Evolutionary conservation across 177 flowering plant genomes (phyloP).

Genomic region (Vitis hybrid): DNA sequence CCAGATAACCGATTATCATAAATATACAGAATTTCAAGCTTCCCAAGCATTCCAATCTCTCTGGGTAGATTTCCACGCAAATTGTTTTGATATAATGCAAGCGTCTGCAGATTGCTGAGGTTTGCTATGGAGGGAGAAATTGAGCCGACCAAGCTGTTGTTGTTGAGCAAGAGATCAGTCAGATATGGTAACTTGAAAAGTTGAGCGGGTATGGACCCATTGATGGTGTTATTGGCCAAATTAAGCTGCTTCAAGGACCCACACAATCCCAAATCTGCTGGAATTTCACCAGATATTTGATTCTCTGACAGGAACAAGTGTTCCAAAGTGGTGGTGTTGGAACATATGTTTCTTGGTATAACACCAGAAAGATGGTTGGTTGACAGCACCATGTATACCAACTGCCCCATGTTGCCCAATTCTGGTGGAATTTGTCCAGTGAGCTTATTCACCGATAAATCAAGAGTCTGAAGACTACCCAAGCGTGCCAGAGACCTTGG

Average conservation of each 20-base stretch:
- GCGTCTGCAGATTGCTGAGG: conserved; percentile 61
- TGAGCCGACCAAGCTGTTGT: conserved; percentile 75
- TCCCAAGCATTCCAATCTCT: conserved; percentile 67
- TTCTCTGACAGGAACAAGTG: conserved; percentile 53
- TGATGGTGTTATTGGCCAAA: conserved; percentile 68
- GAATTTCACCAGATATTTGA: conserved; percentile 61
- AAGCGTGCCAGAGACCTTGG: conserved; percentile 59
- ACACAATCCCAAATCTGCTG: conserved; percentile 50
- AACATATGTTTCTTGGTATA: conserved; percentile 56
- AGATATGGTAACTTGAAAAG: conserved; percentile 43
- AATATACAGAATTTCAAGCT: conserved; percentile 58
- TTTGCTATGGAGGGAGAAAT: conserved; percentile 61
- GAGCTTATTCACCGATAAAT: conserved; percentile 70
- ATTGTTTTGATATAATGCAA: conserved; percentile 69
- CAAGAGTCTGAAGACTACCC: conserved; percentile 66
- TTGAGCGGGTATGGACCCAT: conserved; percentile 67
- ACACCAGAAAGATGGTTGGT: conserved; percentile 66
- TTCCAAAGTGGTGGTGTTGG: conserved; percentile 57
- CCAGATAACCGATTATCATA: conserved; percentile 88
- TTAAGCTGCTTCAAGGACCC: conserved; percentile 57
- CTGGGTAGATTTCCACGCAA: conserved; percentile 60
- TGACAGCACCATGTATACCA: conserved; percentile 60
- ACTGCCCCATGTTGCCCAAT: conserved; percentile 54
- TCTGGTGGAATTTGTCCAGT: conserved; percentile 67
- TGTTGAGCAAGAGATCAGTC: conserved; percentile 70